Percentiles rank a stretch among this genome's conserved stretches.
Evolutionary conservation across 305 asterid species (phyloP).

Genomic region (Fraxinus baroniana): DNA sequence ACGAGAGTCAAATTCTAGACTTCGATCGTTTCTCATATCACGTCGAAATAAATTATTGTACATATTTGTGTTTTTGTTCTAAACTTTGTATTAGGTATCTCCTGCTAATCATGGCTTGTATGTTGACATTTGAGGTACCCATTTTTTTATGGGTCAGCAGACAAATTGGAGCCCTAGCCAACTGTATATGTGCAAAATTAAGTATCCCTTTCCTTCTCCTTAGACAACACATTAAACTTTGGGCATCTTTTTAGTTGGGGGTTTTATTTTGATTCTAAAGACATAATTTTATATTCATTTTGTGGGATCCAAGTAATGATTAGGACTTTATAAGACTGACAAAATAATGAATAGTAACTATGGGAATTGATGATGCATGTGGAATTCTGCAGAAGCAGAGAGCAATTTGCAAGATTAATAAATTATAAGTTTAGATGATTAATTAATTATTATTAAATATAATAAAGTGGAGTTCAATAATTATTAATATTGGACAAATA

Average conservation of each 20-base stretch:
- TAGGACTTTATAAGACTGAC: constrained; percentile 38
- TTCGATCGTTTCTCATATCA: background rate
- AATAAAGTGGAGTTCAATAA: constrained; percentile 18
- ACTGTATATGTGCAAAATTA: constrained; percentile 37
- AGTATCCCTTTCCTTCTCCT: constrained; percentile 5
- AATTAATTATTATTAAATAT: constrained; percentile 6
- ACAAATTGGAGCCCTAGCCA: constrained; percentile 47
- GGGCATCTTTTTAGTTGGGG: constrained; percentile 47
- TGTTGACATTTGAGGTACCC: constrained; percentile 38
- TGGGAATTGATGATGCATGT: constrained; percentile 51
- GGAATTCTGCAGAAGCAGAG: constrained; percentile 53
- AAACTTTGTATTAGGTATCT: background rate
- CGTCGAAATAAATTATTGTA: background rate
- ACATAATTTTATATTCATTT: constrained; percentile 15
- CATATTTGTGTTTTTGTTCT: background rate
- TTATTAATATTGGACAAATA: constrained; percentile 22
- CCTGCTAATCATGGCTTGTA: constrained; percentile 49
- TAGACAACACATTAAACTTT: constrained; percentile 19
- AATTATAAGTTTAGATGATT: constrained; percentile 17
- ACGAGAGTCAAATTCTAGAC: background rate
- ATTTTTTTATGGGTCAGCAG: constrained; percentile 51
- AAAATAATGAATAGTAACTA: constrained; percentile 26
- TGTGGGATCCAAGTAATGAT: constrained; percentile 57
- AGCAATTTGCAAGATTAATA: constrained; percentile 36
- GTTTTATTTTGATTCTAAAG: constrained; percentile 20